Evolutionary conservation across 108 stramenopile species (phyloP).

Genomic region (Cyclostephanos invisitatus): DNA sequence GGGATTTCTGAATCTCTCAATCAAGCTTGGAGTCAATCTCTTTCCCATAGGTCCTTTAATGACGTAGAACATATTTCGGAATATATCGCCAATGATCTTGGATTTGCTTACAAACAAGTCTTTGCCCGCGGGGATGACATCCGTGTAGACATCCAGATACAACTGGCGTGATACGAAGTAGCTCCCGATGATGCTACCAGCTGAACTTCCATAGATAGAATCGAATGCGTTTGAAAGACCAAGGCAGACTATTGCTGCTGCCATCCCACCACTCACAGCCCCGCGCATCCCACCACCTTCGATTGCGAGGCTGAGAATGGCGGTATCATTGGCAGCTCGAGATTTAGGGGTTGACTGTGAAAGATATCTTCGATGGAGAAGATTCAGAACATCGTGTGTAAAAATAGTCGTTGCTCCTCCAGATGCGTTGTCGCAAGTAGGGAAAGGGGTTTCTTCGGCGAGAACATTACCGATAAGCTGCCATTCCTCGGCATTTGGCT

Average conservation of each 20-base stretch:
- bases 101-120: constrained; percentile 67
- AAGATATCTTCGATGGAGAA: constrained; percentile 56
- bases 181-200: constrained; percentile 75
- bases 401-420: constrained; percentile 11
- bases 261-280: constrained; percentile 79
- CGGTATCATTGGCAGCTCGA: constrained; percentile 56
- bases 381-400: constrained; percentile 67
- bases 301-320: constrained; percentile 77
- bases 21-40: constrained; percentile 24
- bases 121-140: constrained; percentile 66
- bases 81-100: constrained; percentile 44
- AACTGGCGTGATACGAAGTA: constrained; percentile 81
- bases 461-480: constrained; percentile 19
- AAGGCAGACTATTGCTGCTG: constrained; percentile 74
- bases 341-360: constrained; percentile 57
- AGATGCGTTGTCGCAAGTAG: not conserved
- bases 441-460: constrained; percentile 13
- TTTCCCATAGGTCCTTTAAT: constrained; percentile 26
- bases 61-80: constrained; percentile 40
- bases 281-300: constrained; percentile 87
- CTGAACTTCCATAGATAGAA: constrained; percentile 72
- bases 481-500: constrained; percentile 22
- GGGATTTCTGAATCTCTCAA: constrained; percentile 34
- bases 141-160: constrained; percentile 80
- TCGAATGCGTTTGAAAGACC: constrained; percentile 78